Evolutionary conservation across 164 flowering plant genomes (phyloP).

Genomic region (Vitis vinifera): DNA sequence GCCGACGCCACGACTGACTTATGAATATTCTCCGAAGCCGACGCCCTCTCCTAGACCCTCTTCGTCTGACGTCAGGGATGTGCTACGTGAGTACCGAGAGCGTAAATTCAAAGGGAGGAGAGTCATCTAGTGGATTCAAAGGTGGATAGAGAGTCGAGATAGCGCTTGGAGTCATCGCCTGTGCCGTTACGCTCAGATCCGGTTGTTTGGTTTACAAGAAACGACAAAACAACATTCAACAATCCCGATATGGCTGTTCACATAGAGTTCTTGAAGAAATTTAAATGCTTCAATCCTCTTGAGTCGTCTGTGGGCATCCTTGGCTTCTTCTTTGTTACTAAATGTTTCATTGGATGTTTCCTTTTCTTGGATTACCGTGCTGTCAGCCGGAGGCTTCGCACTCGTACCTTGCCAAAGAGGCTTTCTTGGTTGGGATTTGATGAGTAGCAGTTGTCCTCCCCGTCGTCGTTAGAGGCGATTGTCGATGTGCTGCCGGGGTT

Average conservation of each 20-base stretch:
- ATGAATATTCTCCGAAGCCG: too few species aligned
- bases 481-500: conserved; percentile 24
- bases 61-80: too few species aligned
- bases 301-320: conserved; percentile 43
- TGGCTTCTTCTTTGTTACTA: conserved; percentile 36
- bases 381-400: conserved; percentile 6
- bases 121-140: too few species aligned
- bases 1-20: too few species aligned
- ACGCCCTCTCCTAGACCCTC: too few species aligned
- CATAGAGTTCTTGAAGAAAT: conserved; percentile 44
- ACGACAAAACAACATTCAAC: too few species aligned
- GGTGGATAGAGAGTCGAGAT: too few species aligned
- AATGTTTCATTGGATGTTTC: conserved; percentile 35
- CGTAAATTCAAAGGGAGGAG: too few species aligned
- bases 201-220: too few species aligned
- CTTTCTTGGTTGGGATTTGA: conserved; percentile 20
- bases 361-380: conserved; percentile 45
- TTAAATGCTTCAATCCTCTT: conserved; percentile 45
- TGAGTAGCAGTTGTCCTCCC: conserved; percentile 6
- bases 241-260: neutral
- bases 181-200: too few species aligned
- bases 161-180: too few species aligned
- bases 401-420: conserved; percentile 2
- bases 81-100: too few species aligned
- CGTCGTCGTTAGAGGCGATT: neutral